Base-by-base conservation (phyloP, 23 red algal genomes). In the Gracilariopsis chorda region DNA sequence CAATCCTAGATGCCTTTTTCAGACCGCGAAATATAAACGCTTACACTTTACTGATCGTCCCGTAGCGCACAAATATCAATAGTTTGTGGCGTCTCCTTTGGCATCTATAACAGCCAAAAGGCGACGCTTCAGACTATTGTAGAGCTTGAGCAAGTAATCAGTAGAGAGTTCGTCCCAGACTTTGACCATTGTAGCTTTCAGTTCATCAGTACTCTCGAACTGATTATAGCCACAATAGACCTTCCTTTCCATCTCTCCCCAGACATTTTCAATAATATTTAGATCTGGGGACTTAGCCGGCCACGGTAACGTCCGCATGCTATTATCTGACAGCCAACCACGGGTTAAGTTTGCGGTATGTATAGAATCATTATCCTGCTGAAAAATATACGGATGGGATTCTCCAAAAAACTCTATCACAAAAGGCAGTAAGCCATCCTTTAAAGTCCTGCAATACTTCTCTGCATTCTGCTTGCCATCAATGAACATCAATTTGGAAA, bases 201-300 rank as follows among this genome's bases (percentile, higher is more conserved):
- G 24, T 32, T 64, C 59, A 1, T 64, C 11, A 2, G 36, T 33
- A 30, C 12, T 30, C 16, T 64, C 59, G 23, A 21, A 64, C 2
- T 3, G 3, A 11, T 33, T 64, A 64, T 64, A 33, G 14, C 59
- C 23, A 2, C 1, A 14, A 33, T 64, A 64, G 2, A 64, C 59
- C 14, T 33, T 64, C 5, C 25, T n/a, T n/a, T n/a, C n/a, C n/a
- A n/a, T n/a, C n/a, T n/a, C n/a, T n/a, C n/a, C n/a, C n/a, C n/a
- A n/a, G n/a, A n/a, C n/a, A n/a, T 77, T 77, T 43, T 77, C 70
- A 77, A 77, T 44, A 21, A 77, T 77, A 77, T 77, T 51, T 34
- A 77, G 28, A n/a, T n/a, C n/a, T n/a, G n/a, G n/a, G n/a, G n/a
- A n/a, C n/a, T n/a, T 48, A 10, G 48, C 74, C 9, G 74, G 46